Percentiles rank a stretch among this genome's conserved stretches.
These are phyloP conservation scores for Candida gigantensis DNA, from an alignment of 1,139 yeast species.

Conservation along the genomic window DNA sequence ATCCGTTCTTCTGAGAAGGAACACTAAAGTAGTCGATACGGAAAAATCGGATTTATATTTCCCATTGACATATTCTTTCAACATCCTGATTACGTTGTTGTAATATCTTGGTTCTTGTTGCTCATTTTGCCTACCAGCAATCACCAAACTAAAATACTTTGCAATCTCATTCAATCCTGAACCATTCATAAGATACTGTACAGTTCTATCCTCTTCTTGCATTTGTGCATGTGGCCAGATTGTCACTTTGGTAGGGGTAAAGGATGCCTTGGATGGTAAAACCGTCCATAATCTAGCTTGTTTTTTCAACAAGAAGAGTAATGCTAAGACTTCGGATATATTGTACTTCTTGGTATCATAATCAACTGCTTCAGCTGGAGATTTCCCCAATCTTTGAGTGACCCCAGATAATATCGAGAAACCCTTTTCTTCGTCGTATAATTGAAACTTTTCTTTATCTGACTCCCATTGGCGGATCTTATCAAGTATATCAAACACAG, in stretches of 20 bases:
- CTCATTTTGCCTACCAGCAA: slow-evolving; percentile 14
- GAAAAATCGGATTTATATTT: slow-evolving; percentile 44
- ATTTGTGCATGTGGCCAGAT: slow-evolving; percentile 46
- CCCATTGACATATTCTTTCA: slow-evolving; percentile 53
- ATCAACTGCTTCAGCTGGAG: slow-evolving; percentile 7
- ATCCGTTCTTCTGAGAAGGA: slow-evolving; percentile 38
- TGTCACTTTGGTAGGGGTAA: slow-evolving; percentile 48
- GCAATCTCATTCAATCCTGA: slow-evolving; percentile 26
- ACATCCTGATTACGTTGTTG: slow-evolving; percentile 36
- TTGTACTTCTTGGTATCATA: slow-evolving; percentile 18
- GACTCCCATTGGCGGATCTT: slow-evolving; percentile 11
- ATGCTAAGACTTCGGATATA: slow-evolving; percentile 42
- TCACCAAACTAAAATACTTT: slow-evolving; percentile 20
- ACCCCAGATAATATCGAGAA: background rate
- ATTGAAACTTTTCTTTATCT: too few relatives aligned
- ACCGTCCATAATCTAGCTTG: slow-evolving; percentile 50
- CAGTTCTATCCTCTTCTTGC: slow-evolving; percentile 27
- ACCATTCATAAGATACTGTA: slow-evolving; percentile 29
- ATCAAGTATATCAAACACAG: slow-evolving; percentile 49
- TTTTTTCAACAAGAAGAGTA: slow-evolving; percentile 46
- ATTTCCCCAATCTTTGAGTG: background rate
- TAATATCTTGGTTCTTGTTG: slow-evolving; percentile 32
- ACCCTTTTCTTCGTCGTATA: too few relatives aligned
- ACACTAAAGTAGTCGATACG: slow-evolving; percentile 35
- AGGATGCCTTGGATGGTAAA: slow-evolving; percentile 28